phyloP scores from a whole-genome alignment of 495 filamentous ascomycete genomes.

The Trichoderma asperelloides region DNA sequence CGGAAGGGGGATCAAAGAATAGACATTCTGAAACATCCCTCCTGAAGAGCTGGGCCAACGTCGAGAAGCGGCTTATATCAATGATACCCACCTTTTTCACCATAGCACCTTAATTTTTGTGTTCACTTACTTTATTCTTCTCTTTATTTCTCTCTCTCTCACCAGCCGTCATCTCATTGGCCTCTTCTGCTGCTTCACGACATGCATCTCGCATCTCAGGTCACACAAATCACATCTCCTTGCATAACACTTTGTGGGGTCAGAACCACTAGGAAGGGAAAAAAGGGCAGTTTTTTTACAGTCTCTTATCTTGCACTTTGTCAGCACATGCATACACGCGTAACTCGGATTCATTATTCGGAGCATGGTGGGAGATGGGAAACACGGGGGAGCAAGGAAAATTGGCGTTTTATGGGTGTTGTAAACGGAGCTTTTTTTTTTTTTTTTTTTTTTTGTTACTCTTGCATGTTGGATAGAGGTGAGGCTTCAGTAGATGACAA shows the following conservation, averaged over 20 bases:
- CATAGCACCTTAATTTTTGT: neutral
- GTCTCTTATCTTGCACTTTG: neutral
- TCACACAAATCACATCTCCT: too few species aligned
- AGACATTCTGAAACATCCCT: neutral
- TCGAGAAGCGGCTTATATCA: neutral
- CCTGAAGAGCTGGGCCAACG: neutral
- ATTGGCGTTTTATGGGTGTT: neutral
- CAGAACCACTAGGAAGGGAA: neutral
- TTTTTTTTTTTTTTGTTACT: neutral
- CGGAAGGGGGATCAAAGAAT: neutral
- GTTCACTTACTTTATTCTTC: neutral
- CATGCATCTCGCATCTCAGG: neutral
- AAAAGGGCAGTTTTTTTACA: neutral
- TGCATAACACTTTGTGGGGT: neutral
- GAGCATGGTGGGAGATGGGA: neutral
- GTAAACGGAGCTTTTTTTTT: neutral
- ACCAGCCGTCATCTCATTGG: neutral
- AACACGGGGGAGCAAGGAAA: neutral
- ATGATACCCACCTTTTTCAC: constrained; percentile 5
- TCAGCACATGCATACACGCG: neutral
- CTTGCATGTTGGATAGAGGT: neutral
- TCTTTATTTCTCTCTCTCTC: neutral
- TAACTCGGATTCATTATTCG: neutral
- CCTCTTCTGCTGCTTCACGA: neutral
- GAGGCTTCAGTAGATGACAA: neutral